Evolutionary conservation across 2,329 filamentous ascomycete genomes (phyloP).

Genomic region (Scolecobasidium constrictum): DNA sequence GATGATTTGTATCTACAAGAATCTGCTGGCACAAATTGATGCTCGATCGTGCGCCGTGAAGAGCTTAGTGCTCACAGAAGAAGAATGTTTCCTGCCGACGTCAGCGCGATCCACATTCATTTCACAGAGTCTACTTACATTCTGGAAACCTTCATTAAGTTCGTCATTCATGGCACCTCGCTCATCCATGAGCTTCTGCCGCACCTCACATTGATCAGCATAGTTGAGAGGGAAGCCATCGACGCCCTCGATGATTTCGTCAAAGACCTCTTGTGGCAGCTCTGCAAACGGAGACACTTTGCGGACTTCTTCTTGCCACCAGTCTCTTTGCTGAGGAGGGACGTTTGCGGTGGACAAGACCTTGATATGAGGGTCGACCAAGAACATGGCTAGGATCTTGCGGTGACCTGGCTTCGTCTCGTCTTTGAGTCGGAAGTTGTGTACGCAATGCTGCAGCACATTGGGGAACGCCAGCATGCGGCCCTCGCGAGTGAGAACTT

Average conservation of each 20-base stretch:
- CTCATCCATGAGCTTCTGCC: conserved; percentile 21
- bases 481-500: conserved; percentile 31
- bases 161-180: conserved; percentile 8
- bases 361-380: conserved; percentile 44
- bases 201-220: conserved; percentile 17
- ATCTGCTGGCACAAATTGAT: too few relatives aligned
- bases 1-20: too few relatives aligned
- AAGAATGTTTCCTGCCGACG: background rate
- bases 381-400: conserved; percentile 46
- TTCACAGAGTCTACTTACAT: background rate
- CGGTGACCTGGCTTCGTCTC: conserved; percentile 41
- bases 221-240: conserved; percentile 18
- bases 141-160: background rate
- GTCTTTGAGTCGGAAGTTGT: conserved; percentile 40
- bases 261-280: conserved; percentile 18
- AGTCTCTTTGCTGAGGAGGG: conserved; percentile 39
- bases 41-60: too few relatives aligned
- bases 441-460: conserved; percentile 33
- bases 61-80: conserved; percentile 7
- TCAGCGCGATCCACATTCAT: background rate
- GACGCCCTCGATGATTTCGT: conserved; percentile 16
- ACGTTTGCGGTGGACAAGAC: conserved; percentile 43
- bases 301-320: conserved; percentile 19
- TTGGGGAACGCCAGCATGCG: conserved; percentile 44
- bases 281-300: conserved; percentile 12